phyloP scores from a whole-genome alignment of 805 yeast genomes.

The Diddensiella santjacobensis region DNA sequence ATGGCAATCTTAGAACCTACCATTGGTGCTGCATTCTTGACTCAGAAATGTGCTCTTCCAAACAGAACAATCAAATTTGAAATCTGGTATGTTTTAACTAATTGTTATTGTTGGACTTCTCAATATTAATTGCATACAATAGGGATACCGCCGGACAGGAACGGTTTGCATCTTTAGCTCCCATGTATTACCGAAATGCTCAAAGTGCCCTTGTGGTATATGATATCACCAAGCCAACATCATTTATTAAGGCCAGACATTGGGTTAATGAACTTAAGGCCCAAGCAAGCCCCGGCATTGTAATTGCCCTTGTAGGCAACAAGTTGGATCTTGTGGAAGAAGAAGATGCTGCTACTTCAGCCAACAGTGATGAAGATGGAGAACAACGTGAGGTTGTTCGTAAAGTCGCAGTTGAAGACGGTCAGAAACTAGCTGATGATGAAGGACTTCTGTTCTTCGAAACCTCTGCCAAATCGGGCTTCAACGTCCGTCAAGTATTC shows the following conservation, averaged over 20 bases:
- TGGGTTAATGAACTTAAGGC: conserved; percentile 97
- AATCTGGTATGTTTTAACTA: conserved; percentile 53
- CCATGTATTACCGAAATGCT: conserved; percentile 96
- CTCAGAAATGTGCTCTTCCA: conserved; percentile 88
- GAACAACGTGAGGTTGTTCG: conserved; percentile 47
- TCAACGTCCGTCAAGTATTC: conserved; percentile 87
- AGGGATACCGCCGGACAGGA: conserved; percentile 97
- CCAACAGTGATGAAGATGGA: conserved; percentile 25
- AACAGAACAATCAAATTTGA: conserved; percentile 78
- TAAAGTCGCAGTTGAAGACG: conserved; percentile 83
- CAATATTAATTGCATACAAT: no score
- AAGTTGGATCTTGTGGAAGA: conserved; percentile 73
- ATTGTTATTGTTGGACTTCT: no score
- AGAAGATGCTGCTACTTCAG: conserved; percentile 17
- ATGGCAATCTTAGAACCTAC: conserved; percentile 76
- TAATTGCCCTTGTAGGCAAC: conserved; percentile 92
- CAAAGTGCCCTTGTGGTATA: conserved; percentile 96
- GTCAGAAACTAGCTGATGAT: conserved; percentile 81
- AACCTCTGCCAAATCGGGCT: conserved; percentile 87
- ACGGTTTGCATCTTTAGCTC: conserved; percentile 91
- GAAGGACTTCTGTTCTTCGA: conserved; percentile 59
- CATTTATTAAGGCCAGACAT: conserved; percentile 93
- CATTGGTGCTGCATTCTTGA: conserved; percentile 94
- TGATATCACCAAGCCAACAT: conserved; percentile 91
- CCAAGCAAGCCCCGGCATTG: conserved; percentile 88